These are phyloP conservation scores for Dissophora globulifera DNA, from an alignment of 192 early-diverging fungal species.

Conservation along the genomic window DNA sequence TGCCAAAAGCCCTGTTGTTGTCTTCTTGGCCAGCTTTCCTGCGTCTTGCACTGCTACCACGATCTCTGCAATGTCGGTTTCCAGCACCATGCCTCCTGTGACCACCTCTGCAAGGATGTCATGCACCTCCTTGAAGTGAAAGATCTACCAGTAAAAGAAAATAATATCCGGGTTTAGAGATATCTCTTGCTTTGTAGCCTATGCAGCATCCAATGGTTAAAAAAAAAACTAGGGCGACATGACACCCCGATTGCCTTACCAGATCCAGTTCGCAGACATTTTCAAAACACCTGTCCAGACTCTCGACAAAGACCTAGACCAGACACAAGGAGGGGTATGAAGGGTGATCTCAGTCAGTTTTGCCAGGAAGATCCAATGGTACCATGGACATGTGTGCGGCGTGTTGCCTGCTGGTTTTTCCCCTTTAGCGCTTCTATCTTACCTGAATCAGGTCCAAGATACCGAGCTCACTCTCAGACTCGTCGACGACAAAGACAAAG, in stretches of 20 bases:
- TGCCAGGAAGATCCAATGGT: too few species aligned
- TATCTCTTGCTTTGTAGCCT: too few species aligned
- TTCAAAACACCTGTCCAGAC: conserved; percentile 90
- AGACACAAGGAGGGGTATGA: background rate
- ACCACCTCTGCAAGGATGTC: conserved; percentile 89
- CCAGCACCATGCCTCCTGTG: conserved; percentile 89
- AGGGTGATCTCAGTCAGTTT: too few species aligned
- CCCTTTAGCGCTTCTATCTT: too few species aligned
- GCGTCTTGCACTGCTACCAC: conserved; percentile 75
- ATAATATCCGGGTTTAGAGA: too few species aligned
- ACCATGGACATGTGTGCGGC: too few species aligned
- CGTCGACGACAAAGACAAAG: conserved; percentile 98
- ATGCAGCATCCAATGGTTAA: too few species aligned
- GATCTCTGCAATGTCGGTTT: conserved; percentile 83
- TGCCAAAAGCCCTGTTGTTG: conserved; percentile 41
- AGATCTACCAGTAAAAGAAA: too few species aligned
- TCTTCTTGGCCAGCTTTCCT: conserved; percentile 66
- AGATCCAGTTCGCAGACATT: conserved; percentile 98
- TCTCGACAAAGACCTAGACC: conserved; percentile 91
- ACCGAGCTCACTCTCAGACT: conserved; percentile 95
- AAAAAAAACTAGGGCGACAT: too few species aligned
- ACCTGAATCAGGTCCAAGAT: conserved; percentile 97
- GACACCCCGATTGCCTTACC: too few species aligned
- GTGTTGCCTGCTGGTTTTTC: too few species aligned
- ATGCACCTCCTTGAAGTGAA: conserved; percentile 90